Evolutionary conservation across 106 monocot genomes (phyloP).

Genomic region (Dendrobium officinale): DNA sequence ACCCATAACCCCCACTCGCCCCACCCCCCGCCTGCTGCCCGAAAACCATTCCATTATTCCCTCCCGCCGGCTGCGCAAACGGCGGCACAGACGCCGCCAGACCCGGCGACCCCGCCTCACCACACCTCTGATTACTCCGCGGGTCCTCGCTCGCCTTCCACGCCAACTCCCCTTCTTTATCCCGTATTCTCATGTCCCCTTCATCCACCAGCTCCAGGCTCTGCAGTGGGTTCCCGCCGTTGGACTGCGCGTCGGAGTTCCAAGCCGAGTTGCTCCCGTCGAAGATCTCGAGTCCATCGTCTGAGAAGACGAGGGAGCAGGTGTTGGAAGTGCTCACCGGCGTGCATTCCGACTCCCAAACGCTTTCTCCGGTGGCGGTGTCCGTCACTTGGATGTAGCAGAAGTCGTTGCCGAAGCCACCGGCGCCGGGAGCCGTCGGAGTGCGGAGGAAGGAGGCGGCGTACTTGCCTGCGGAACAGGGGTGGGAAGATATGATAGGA

Average conservation of each 20-base stretch:
- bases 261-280: slow-evolving; percentile 41
- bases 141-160: slow-evolving; percentile 60
- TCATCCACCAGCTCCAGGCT: slow-evolving; percentile 44
- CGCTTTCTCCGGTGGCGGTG: slow-evolving; percentile 6
- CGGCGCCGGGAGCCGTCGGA: slow-evolving; percentile 26
- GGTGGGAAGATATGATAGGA: too few relatives aligned
- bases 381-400: slow-evolving; percentile 42
- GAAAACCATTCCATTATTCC: slow-evolving; percentile 9
- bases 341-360: slow-evolving; percentile 60
- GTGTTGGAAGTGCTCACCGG: slow-evolving; percentile 40
- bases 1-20: not conserved
- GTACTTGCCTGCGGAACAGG: slow-evolving; percentile 29
- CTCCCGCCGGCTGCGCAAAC: slow-evolving; percentile 23
- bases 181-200: slow-evolving; percentile 50
- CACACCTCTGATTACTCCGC: slow-evolving; percentile 31
- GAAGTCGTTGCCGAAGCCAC: slow-evolving; percentile 54
- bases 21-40: slow-evolving; percentile 24
- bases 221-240: slow-evolving; percentile 18
- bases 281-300: slow-evolving; percentile 44
- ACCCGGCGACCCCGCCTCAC: slow-evolving; percentile 33
- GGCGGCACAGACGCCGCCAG: slow-evolving; percentile 30
- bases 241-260: slow-evolving; percentile 19
- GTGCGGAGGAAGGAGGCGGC: slow-evolving; percentile 37
- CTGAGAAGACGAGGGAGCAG: slow-evolving; percentile 35
- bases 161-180: slow-evolving; percentile 33